Evolutionary conservation across 2,329 filamentous ascomycete species (phyloP), one percentile per base, ranked within the genome.

Genomic region (Lachnum nothofagi): DNA sequence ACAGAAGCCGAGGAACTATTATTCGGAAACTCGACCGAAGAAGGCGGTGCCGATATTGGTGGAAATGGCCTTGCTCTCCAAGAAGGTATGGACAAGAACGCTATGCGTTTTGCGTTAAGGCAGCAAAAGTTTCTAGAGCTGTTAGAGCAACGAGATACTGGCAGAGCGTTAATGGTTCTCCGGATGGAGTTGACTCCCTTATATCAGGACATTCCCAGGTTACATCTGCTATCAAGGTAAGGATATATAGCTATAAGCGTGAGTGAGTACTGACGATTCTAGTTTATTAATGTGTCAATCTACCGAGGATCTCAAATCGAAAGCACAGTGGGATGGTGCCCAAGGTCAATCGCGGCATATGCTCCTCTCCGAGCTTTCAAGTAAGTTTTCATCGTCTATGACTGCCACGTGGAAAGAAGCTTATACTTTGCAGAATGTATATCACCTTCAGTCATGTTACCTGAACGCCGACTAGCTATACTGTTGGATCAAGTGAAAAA

Each of bases 41-140:
- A 71, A 45, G 71, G 70, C 50, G 70, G 71, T 43, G 69, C 72
- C 46, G 67, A 69, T 47, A 65, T 70, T 48, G 65, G 60, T 47
- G 62, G 70, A 0, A 75, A 80, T 56, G 88, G 85, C 2, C 72
- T 98, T 46, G 79, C 88, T 14, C 75, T 97, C 45, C 80, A 85
- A 14, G 80, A 87, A 37, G 84, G 81, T 20, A 85, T 88, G 5
- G 85, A 95, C 60, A 78, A 78, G 49, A 82, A 85, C 57, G 76
- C 85, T 44, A 91, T 98, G 86, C 78, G 85, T 40, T 96, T 97
- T 67, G 84, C 83, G 73, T 74, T 98, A 61, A 80, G 91, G 55
- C 87, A 95, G 65, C 93, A 98, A 66, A 97, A 97, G 67, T 98
- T 91, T 61, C 74, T 98, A 24, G 93, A 98, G 70, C 72, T 95